Conservation (phyloP, 805 yeast species). For the Lachancea mirantina region DNA sequence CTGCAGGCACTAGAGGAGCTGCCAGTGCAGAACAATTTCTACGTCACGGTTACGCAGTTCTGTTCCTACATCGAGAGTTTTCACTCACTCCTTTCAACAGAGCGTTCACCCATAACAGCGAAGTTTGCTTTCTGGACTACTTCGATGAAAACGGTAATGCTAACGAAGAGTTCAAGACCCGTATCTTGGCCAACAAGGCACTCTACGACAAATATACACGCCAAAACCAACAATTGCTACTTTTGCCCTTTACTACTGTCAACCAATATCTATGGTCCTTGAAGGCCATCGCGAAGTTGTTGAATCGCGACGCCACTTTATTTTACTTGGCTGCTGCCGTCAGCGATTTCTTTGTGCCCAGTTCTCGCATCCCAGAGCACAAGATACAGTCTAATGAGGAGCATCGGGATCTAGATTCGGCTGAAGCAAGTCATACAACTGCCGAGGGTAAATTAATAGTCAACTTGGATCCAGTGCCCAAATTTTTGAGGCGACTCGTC, state of each 20-base stretch:
- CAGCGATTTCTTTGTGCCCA: constrained; percentile 90
- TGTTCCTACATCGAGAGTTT: constrained; percentile 87
- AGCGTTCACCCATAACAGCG: constrained; percentile 73
- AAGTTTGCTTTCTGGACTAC: constrained; percentile 75
- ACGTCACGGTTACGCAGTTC: constrained; percentile 82
- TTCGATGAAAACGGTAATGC: constrained; percentile 57
- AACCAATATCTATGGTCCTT: constrained; percentile 88
- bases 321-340: constrained; percentile 97
- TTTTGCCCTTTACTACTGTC: constrained; percentile 89
- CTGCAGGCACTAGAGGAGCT: constrained; percentile 98
- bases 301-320: constrained; percentile 57
- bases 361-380: constrained; percentile 80
- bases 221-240: constrained; percentile 34
- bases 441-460: constrained; percentile 65
- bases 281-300: constrained; percentile 51
- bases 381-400: constrained; percentile 80
- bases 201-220: constrained; percentile 26
- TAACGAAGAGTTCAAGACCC: constrained; percentile 49
- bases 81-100: constrained; percentile 89
- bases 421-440: constrained; percentile 17
- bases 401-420: constrained; percentile 23
- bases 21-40: constrained; percentile 89
- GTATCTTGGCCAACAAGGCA: constrained; percentile 54
- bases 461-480: constrained; percentile 92
- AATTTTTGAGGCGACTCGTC: constrained; percentile 78